Conservation (phyloP, 1,284 basidiomycete genomes). For the Baeospora myosura region DNA sequence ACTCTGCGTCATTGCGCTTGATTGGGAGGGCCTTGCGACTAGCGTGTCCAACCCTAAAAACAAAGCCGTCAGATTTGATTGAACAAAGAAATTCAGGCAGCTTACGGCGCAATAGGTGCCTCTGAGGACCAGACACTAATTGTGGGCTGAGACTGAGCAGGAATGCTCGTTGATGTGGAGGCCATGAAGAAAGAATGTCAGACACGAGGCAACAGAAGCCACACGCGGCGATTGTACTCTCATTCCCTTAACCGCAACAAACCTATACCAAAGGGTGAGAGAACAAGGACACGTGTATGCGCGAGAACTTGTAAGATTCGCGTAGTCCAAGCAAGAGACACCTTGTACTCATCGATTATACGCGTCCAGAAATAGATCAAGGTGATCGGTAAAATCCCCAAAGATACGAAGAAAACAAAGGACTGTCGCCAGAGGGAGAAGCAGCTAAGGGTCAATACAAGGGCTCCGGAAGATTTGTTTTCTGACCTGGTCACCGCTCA, state of each 20-base stretch:
- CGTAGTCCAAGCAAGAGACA: no score
- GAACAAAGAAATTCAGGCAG: slow-evolving; percentile 17
- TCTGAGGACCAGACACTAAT: slow-evolving; percentile 33
- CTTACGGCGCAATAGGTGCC: slow-evolving; percentile 38
- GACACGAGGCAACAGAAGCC: slow-evolving; percentile 25
- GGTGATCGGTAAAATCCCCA: no score
- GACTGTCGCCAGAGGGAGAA: no score
- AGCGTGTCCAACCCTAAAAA: slow-evolving; percentile 53
- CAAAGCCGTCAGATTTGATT: slow-evolving; percentile 7
- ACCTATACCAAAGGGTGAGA: slow-evolving; percentile 20
- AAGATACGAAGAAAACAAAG: no score
- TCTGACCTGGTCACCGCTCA: no score
- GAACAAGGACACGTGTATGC: no score
- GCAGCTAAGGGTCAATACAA: no score
- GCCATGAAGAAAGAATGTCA: slow-evolving; percentile 33
- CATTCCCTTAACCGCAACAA: slow-evolving; percentile 21
- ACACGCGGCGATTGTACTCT: slow-evolving; percentile 17
- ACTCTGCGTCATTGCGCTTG: slow-evolving; percentile 71
- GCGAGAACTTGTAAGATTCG: no score
- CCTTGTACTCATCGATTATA: no score
- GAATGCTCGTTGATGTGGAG: slow-evolving; percentile 27
- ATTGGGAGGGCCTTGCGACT: slow-evolving; percentile 69
- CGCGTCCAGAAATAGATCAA: no score
- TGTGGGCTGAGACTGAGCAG: slow-evolving; percentile 14
- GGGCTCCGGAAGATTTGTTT: no score